Evolutionary conservation across 2,329 filamentous ascomycete species (phyloP).

Genomic region (Dothiorella sarmentorum): DNA sequence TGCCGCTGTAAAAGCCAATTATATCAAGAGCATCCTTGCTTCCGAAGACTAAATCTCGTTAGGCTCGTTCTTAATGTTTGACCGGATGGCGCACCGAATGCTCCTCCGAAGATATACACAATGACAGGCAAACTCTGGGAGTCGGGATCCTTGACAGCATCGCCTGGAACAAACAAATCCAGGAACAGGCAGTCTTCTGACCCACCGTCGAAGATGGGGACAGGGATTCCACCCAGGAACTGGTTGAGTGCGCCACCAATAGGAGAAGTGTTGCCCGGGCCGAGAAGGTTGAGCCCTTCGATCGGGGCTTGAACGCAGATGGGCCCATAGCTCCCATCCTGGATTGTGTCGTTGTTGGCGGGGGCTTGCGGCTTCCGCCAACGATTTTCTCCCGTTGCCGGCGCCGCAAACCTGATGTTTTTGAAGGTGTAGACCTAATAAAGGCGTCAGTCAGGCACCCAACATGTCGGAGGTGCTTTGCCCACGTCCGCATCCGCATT

Average conservation of each 20-base stretch:
- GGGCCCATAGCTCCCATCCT: slow-evolving; percentile 19
- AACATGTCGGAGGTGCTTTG: not conserved
- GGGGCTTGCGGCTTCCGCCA: slow-evolving; percentile 20
- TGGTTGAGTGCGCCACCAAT: slow-evolving; percentile 13
- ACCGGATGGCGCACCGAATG: not conserved
- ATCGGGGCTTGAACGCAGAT: slow-evolving; percentile 15
- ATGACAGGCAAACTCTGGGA: not conserved
- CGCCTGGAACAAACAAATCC: slow-evolving; percentile 14
- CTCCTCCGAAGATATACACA: slow-evolving; percentile 11
- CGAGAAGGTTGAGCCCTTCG: slow-evolving; percentile 12
- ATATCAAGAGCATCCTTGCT: slow-evolving; percentile 14
- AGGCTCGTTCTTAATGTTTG: not conserved
- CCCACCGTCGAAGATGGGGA: slow-evolving; percentile 7
- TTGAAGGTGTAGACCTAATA: slow-evolving; percentile 22
- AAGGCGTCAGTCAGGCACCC: not conserved
- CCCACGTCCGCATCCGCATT: slow-evolving; percentile 11
- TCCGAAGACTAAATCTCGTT: not conserved
- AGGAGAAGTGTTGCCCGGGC: slow-evolving; percentile 15
- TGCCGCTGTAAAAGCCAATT: slow-evolving; percentile 14
- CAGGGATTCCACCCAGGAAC: slow-evolving; percentile 4
- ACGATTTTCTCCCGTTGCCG: slow-evolving; percentile 31
- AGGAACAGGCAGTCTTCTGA: slow-evolving; percentile 16
- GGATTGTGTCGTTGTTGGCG: not conserved
- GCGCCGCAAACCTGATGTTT: slow-evolving; percentile 31
- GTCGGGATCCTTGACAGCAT: slow-evolving; percentile 8